A percentile compares a stretch with the other conserved stretches of the same genome.
Conservation (phyloP, 1,284 basidiomycete genomes). For the Cryptococcus floricola region DNA sequence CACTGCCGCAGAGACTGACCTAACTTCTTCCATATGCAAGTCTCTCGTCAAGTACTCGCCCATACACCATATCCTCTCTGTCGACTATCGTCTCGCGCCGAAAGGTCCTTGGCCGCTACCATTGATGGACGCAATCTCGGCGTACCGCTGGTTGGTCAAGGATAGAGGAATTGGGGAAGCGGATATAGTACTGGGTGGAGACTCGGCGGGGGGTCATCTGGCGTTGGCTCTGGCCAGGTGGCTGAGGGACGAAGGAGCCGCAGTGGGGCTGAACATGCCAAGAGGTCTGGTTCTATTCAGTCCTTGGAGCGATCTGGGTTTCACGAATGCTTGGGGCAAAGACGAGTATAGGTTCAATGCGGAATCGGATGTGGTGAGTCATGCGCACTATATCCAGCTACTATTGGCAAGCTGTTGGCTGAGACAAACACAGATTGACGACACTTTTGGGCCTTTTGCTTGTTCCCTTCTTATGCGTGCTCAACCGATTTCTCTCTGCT, state of each 20-base stretch:
- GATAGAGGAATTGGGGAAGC: conserved; percentile 52
- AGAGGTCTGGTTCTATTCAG: conserved; percentile 58
- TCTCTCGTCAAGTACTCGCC: conserved; percentile 34
- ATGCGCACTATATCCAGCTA: background rate
- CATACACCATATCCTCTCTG: conserved; percentile 38
- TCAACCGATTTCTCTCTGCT: conserved; percentile 26
- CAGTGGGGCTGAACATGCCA: conserved; percentile 43
- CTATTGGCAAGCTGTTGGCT: background rate
- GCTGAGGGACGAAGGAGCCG: conserved; percentile 32
- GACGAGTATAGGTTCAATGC: conserved; percentile 28
- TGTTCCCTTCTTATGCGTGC: conserved; percentile 38
- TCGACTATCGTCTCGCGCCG: conserved; percentile 41
- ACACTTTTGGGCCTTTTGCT: conserved; percentile 44
- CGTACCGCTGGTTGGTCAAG: conserved; percentile 59
- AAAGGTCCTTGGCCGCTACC: conserved; percentile 58
- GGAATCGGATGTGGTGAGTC: conserved; percentile 31
- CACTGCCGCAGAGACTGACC: conserved; percentile 39
- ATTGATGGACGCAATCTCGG: conserved; percentile 60
- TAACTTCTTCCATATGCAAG: conserved; percentile 37
- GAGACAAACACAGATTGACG: conserved; percentile 27
- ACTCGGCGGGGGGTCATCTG: conserved; percentile 68
- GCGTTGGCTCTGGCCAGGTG: conserved; percentile 53
- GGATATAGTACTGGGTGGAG: conserved; percentile 63
- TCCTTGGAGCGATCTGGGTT: conserved; percentile 58
- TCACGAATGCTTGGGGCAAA: conserved; percentile 40